Percentiles rank a stretch among this genome's conserved stretches.
phyloP scores from a whole-genome alignment of 345 rosid genomes.

The Dimocarpus longan region DNA sequence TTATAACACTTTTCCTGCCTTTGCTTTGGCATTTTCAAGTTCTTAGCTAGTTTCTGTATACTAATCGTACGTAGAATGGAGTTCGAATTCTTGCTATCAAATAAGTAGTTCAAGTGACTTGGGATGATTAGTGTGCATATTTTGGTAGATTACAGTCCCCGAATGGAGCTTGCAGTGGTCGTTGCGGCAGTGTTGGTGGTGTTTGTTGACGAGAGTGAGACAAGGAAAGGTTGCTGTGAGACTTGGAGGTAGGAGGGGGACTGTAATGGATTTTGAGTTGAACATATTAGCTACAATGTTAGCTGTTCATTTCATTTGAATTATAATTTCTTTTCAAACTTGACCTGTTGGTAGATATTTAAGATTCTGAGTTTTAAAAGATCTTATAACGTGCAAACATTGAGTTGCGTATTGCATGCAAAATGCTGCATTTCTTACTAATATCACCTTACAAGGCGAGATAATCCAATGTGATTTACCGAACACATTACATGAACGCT shows the following conservation, averaged over 20 bases:
- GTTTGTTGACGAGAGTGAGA: neutral
- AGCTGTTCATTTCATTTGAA: neutral
- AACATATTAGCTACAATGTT: neutral
- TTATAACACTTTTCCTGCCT: neutral
- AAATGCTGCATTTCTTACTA: no score
- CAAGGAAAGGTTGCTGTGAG: neutral
- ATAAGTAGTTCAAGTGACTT: neutral
- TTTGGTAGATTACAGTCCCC: neutral
- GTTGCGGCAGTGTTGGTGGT: neutral
- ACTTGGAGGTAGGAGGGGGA: neutral
- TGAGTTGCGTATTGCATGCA: neutral
- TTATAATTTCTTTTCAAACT: neutral
- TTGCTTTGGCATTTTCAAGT: conserved; percentile 8
- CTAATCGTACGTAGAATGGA: neutral
- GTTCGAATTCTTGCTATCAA: neutral
- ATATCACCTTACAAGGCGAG: no score
- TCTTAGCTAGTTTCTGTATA: neutral
- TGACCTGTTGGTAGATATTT: neutral
- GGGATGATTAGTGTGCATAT: neutral
- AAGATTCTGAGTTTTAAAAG: neutral
- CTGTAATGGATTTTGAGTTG: conserved; percentile 3
- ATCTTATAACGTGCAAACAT: neutral
- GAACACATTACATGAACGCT: neutral
- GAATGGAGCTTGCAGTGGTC: neutral
- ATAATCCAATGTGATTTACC: neutral